Base-by-base conservation (phyloP, 345 rosid species). In the Lenwebbia sp. region DNA sequence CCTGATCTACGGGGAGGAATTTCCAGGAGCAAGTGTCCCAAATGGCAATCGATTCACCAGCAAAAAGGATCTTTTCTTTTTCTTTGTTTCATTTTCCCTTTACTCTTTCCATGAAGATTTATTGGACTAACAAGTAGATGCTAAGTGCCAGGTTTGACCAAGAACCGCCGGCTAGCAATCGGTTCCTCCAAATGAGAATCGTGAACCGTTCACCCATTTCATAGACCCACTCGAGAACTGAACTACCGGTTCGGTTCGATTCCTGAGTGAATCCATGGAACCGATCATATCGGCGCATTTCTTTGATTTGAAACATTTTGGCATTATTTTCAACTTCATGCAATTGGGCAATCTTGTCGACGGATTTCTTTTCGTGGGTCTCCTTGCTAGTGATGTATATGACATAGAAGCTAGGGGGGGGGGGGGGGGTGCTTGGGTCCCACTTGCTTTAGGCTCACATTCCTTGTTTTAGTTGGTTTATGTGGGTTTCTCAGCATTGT, bases 351-450 rank as follows among this genome's bases (percentile, higher is more conserved):
- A 96, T 90, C 99, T 98, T 2, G 47, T 92, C 9, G 99, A 5
- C 41, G 41, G 5, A 40, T 40, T 40, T 40, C 41, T 40, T 40
- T 40, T 40, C 41, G 41, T 40, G 41, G 41, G 41, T 40, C 57
- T 89, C 58, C 96, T 98, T 21, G 99, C 99, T 0, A 98, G 98
- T 55, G 88, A 92, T 88, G 90, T 94, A 13, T 96, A 98, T 23
- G 99, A 98, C 86, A 88, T 85, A 26, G 98, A 98, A 91, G 98
- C 99, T 60, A 89, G 92, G 7, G 95, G 96, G 95, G 96, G 82
- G 90, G 89, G n/a, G 84, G 94, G 5, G 92, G 92, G 53, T 98
- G 99, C 86, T 25, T 94, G 28, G 99, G 98, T n/a, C 54, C 94
- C 0, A 94, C 89, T n/a, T 98, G 99, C 93, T 98, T 92, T 89